Evolutionary conservation across 495 filamentous ascomycete genomes (phyloP).

Genomic region (Neurospora sp.): DNA sequence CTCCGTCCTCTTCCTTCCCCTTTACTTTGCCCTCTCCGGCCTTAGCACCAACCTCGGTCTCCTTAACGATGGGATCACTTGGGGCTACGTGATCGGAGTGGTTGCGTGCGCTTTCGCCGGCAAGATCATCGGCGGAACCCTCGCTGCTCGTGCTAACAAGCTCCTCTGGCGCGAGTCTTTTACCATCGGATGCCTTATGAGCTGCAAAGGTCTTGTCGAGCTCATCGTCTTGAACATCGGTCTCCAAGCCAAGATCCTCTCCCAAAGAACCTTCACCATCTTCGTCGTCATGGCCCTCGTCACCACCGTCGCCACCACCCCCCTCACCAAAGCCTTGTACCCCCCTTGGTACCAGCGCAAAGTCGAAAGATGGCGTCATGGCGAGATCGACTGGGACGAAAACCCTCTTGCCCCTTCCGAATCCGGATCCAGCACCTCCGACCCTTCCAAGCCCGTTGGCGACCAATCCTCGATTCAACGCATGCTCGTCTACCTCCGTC

Average conservation of each 20-base stretch:
- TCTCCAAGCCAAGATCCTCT: conserved; percentile 81
- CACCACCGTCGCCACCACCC: conserved; percentile 86
- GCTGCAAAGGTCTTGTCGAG: conserved; percentile 93
- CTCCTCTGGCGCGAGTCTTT: conserved; percentile 90
- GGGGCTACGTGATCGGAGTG: conserved; percentile 87
- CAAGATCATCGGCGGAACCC: conserved; percentile 76
- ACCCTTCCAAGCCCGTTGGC: conserved; percentile 31
- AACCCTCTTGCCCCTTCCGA: conserved; percentile 38
- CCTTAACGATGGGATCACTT: conserved; percentile 70
- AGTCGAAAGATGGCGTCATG: conserved; percentile 77
- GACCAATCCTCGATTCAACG: conserved; percentile 35
- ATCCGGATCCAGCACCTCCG: conserved; percentile 28
- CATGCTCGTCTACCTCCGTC: conserved; percentile 54
- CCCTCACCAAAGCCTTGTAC: conserved; percentile 67
- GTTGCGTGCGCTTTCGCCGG: conserved; percentile 73
- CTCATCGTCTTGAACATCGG: conserved; percentile 96
- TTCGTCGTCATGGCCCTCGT: conserved; percentile 97
- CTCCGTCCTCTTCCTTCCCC: conserved; percentile 75
- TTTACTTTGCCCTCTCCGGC: conserved; percentile 93
- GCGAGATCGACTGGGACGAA: conserved; percentile 91
- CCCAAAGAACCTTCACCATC: conserved; percentile 83
- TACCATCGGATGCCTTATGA: conserved; percentile 89
- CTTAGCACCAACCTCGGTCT: conserved; percentile 83
- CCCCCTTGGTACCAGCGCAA: conserved; percentile 88
- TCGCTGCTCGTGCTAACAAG: conserved; percentile 68